Evolutionary conservation across 164 flowering plant species (phyloP), one percentile per base, ranked within the genome.

Genomic region (Amborella trichopoda): DNA sequence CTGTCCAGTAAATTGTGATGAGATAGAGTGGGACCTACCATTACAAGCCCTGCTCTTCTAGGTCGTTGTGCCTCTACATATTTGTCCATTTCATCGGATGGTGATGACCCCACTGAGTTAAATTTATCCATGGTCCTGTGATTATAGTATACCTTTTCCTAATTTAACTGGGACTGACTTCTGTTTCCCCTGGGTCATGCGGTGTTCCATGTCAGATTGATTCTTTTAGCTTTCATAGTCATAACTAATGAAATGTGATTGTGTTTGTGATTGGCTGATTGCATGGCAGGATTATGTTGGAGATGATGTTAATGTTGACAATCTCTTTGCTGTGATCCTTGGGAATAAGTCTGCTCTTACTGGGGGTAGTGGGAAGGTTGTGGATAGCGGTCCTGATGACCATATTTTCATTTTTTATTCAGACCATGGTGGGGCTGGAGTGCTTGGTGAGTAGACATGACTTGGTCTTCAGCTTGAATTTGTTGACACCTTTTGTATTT

Each of bases 341-440:
- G 97, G 95, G 48, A 75, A 90, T 64, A 81, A 59, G 64, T 62
- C 78, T 48, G 88, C 82, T 45, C 52, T 83, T 49, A 74, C 66
- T 13, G 94, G 95, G 44, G 97, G 97, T 5, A 83, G 84, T 44
- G 84, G 91, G 49, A 85, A 85, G 64, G 95, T 85, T 58, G 71
- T 85, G 18, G 73, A 77, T 26, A 85, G 91, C 60, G 79, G 88
- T 42, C 91, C 91, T 5, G 44, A 81, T 53, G 95, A 85, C 60
- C 85, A 73, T 59, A 77, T 85, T 20, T 82, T 85, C 52, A 58
- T 85, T 26, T 85, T 66, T 70, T 78, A 86, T 42, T 40, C 74
- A 16, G 97, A 90, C 56, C 97, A 90, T 66, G 97, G 95, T 5
- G 95, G 91, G 38, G 83, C 97, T 44, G 97, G 97, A 2, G 78